Evolutionary conservation across 768 basidiomycete species (phyloP), one percentile per base, ranked within the genome.

Genomic region (Phanerochaete sordida): DNA sequence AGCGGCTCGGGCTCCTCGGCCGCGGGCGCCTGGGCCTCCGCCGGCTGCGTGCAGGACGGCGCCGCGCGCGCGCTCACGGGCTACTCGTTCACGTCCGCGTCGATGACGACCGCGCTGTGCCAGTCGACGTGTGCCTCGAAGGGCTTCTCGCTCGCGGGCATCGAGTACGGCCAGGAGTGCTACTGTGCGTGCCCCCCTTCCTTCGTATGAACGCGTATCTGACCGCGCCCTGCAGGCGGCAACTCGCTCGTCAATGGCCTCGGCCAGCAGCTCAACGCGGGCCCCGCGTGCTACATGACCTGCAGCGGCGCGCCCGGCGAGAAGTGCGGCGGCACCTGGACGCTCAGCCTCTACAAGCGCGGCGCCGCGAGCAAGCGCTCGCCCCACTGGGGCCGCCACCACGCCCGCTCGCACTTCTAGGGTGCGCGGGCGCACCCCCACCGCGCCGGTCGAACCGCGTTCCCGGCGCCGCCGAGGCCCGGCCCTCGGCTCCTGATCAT

Each of bases 121-220:
- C 61, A 70, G 39, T 31, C 66, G 39, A 66, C 65, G 19, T 78
- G 77, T 63, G 55, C 63, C 1, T 35, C 59, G 27, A 62, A 66
- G 53, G 69, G 70, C 23, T 73, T 68, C 70, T 55, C 62, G 7
- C 61, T 70, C 44, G 75, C 74, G 27, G 75, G 73, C 30, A 46
- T 73, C 44, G 71, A 75, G 64, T 73, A 67, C 64, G 63, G 68
- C 55, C 50, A 57, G 30, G 70, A 75, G 59, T 74, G 74, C 63
- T 73, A 69, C 65, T 75, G 74, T 63, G 55, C 37, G 62, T 60
- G 2, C 19, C 16, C n/a, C 30, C 1, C 21, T n/a, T 19, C 21
- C 5, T 54, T 8, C 16, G 7, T 28, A 19, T 7, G 21, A 11
- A 1, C 19, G 16, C 16, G 19, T 12, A 31, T 13, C 58, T 31